phyloP scores from a whole-genome alignment of 2,329 filamentous ascomycete species.

The Thielaviopsis populi region DNA sequence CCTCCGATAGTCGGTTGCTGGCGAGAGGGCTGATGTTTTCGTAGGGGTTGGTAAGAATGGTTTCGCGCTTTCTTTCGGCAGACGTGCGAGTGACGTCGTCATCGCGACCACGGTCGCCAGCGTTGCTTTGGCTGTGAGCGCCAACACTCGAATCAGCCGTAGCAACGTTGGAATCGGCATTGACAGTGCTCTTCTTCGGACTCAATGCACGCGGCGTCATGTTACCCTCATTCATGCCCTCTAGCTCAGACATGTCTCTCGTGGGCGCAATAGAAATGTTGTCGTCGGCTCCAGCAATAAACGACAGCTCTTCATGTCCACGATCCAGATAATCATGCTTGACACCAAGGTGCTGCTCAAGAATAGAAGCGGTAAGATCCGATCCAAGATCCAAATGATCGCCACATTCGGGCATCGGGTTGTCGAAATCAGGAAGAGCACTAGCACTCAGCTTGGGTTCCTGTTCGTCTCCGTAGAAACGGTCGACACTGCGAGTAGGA shows the following conservation, averaged over 20 bases:
- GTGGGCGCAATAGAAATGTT: constrained; percentile 12
- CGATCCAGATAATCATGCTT: constrained; percentile 20
- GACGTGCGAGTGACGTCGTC: constrained; percentile 29
- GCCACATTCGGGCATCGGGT: constrained; percentile 66
- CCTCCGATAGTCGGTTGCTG: constrained; percentile 37
- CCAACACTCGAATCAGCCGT: constrained; percentile 26
- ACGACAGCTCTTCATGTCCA: constrained; percentile 12
- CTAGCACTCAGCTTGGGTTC: constrained; percentile 47
- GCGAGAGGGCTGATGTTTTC: constrained; percentile 49
- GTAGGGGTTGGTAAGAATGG: constrained; percentile 51
- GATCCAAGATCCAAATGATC: constrained; percentile 49
- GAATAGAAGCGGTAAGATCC: constrained; percentile 71
- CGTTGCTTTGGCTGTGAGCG: constrained; percentile 16
- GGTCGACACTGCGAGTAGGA: constrained; percentile 44
- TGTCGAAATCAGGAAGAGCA: constrained; percentile 50
- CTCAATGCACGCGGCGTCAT: constrained; percentile 31
- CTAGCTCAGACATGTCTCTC: neutral
- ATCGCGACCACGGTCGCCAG: constrained; percentile 22
- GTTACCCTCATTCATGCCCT: constrained; percentile 24
- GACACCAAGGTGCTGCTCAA: constrained; percentile 50
- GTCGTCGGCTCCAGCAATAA: constrained; percentile 14
- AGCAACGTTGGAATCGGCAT: constrained; percentile 38
- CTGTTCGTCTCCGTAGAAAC: constrained; percentile 33
- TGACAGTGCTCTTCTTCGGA: constrained; percentile 19
- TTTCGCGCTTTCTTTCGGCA: constrained; percentile 49